Evolutionary conservation across 1,139 yeast genomes (phyloP).

Genomic region (Yamadazyma blattariae): DNA sequence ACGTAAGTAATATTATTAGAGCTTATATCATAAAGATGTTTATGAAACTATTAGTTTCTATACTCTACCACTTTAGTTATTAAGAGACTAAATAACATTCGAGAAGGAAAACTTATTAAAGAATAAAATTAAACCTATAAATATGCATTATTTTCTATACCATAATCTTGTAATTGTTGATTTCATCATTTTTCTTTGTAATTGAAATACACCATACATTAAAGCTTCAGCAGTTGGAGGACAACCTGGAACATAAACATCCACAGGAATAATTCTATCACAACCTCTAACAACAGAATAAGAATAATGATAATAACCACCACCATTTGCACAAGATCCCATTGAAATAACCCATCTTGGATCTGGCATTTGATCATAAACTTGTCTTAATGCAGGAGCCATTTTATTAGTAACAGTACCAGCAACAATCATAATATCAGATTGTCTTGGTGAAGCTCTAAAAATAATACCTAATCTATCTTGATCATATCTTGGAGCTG

Average conservation of each 20-base stretch:
- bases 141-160: conserved; percentile 59
- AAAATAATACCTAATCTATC: conserved; percentile 91
- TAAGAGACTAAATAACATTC: too few relatives aligned
- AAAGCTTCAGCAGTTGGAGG: conserved; percentile 92
- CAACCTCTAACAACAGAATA: conserved; percentile 90
- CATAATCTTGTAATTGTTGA: conserved; percentile 80
- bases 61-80: too few relatives aligned
- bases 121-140: conserved; percentile 1
- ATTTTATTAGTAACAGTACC: conserved; percentile 90
- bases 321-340: conserved; percentile 96
- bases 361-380: conserved; percentile 92
- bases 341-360: conserved; percentile 89
- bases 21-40: too few relatives aligned
- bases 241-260: conserved; percentile 90
- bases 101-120: too few relatives aligned
- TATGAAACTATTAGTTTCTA: too few relatives aligned
- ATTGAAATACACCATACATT: conserved; percentile 86
- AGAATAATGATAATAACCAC: conserved; percentile 89
- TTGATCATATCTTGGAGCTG: conserved; percentile 90
- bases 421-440: conserved; percentile 91
- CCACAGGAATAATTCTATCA: conserved; percentile 85
- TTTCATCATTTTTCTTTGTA: conserved; percentile 86
- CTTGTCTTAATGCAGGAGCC: conserved; percentile 94
- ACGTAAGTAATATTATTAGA: too few relatives aligned
- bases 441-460: conserved; percentile 93